These are phyloP conservation scores for Candida vaughaniae DNA, from an alignment of 805 yeast genomes.

Conservation along the genomic window DNA sequence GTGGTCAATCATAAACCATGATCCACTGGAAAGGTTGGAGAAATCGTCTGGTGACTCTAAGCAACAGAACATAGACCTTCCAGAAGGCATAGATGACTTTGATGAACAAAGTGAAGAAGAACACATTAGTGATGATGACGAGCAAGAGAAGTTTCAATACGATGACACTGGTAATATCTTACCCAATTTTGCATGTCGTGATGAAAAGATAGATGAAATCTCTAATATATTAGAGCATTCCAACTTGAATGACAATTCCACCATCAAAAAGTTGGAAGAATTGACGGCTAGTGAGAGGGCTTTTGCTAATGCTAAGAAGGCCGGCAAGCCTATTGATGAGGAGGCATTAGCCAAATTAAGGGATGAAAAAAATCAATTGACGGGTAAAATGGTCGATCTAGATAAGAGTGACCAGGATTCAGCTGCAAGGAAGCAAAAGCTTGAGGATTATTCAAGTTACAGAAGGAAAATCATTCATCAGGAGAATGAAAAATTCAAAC, in stretches of 20 bases:
- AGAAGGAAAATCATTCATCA: constrained; percentile 61
- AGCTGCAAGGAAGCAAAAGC: constrained; percentile 46
- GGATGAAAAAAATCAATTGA: constrained; percentile 38
- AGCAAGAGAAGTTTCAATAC: constrained; percentile 55
- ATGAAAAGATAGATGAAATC: constrained; percentile 40
- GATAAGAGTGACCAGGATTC: constrained; percentile 47
- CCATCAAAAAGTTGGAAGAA: constrained; percentile 53
- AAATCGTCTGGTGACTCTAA: constrained; percentile 8
- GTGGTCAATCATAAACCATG: constrained; percentile 70
- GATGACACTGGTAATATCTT: constrained; percentile 59
- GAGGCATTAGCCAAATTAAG: constrained; percentile 31
- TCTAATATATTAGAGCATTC: constrained; percentile 36
- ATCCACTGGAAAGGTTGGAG: constrained; percentile 65
- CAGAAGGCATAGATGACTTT: constrained; percentile 20
- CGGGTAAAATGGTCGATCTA: constrained; percentile 43
- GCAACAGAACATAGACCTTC: constrained; percentile 3
- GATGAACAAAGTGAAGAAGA: constrained; percentile 56
- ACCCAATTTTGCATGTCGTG: constrained; percentile 54
- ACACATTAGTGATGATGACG: constrained; percentile 58
- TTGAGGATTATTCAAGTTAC: constrained; percentile 58
- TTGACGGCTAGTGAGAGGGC: constrained; percentile 60
- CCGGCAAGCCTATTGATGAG: constrained; percentile 36
- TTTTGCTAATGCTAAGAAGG: constrained; percentile 52
- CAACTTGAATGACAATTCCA: constrained; percentile 42
- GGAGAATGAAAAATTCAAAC: constrained; percentile 35